These are phyloP conservation scores for Tremella mesenterica DNA, from an alignment of 768 basidiomycete species.

Conservation along the genomic window DNA sequence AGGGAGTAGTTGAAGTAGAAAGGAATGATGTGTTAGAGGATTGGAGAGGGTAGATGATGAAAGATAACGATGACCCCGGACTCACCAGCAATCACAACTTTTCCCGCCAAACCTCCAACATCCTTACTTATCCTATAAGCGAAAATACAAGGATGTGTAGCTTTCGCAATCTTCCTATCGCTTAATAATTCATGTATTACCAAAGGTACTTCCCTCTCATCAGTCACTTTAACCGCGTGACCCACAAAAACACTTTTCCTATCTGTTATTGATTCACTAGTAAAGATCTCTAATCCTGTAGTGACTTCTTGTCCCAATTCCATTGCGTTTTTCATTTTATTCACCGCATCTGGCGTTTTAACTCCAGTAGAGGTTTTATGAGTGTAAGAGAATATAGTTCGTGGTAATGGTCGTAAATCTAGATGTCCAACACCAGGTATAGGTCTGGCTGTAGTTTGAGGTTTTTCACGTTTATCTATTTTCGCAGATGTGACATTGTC, in stretches of 20 bases:
- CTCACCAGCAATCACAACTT: slow-evolving; percentile 21
- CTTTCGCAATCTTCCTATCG: slow-evolving; percentile 45
- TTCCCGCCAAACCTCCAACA: slow-evolving; percentile 30
- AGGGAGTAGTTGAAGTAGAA: too few relatives aligned
- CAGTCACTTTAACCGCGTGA: slow-evolving; percentile 67
- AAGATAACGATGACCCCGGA: slow-evolving; percentile 43
- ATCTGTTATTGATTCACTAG: slow-evolving; percentile 73
- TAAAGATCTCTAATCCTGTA: slow-evolving; percentile 58
- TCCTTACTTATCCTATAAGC: slow-evolving; percentile 39
- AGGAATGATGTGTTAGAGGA: background rate
- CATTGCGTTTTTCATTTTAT: slow-evolving; percentile 6
- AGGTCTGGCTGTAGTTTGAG: slow-evolving; percentile 16
- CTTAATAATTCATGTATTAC: slow-evolving; percentile 40
- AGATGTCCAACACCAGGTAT: background rate
- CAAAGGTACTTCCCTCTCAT: slow-evolving; percentile 61
- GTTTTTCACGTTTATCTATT: slow-evolving; percentile 7
- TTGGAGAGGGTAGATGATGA: background rate
- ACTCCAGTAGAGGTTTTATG: background rate
- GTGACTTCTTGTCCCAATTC: background rate
- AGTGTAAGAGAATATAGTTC: too few relatives aligned
- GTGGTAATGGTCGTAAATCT: too few relatives aligned
- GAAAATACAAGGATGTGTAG: slow-evolving; percentile 29
- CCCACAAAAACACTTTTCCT: slow-evolving; percentile 80
- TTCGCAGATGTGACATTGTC: too few relatives aligned
- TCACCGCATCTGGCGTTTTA: slow-evolving; percentile 7